Conservation (phyloP, 345 rosid species). For the Citrus sp. region DNA sequence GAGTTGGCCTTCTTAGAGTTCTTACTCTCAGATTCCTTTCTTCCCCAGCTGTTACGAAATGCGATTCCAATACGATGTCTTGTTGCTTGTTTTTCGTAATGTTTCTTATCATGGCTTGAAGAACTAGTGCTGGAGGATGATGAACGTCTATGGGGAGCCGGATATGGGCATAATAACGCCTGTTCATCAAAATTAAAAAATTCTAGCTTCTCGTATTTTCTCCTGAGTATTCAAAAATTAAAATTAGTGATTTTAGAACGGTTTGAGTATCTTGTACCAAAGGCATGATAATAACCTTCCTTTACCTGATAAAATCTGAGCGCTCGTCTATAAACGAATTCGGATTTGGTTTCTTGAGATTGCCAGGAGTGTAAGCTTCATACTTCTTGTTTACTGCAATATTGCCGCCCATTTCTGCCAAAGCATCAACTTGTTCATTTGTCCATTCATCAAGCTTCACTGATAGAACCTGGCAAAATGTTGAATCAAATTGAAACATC, state of each 20-base stretch:
- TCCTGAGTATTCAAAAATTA: slow-evolving; percentile 44
- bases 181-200: slow-evolving; percentile 45
- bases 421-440: slow-evolving; percentile 72
- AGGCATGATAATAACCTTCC: neutral
- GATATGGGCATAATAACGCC: slow-evolving; percentile 34
- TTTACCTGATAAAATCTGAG: slow-evolving; percentile 72
- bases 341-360: slow-evolving; percentile 62
- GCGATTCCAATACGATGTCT: slow-evolving; percentile 71
- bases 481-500: slow-evolving; percentile 13
- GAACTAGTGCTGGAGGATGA: slow-evolving; percentile 37
- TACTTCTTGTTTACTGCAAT: slow-evolving; percentile 56
- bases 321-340: slow-evolving; percentile 82
- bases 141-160: slow-evolving; percentile 24
- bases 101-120: slow-evolving; percentile 37
- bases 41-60: slow-evolving; percentile 90
- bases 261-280: neutral
- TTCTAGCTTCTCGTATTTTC: slow-evolving; percentile 76
- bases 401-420: slow-evolving; percentile 77
- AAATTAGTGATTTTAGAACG: slow-evolving; percentile 4
- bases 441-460: slow-evolving; percentile 96
- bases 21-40: slow-evolving; percentile 64
- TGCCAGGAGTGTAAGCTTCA: slow-evolving; percentile 70
- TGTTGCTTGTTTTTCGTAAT: slow-evolving; percentile 47
- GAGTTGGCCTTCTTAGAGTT: slow-evolving; percentile 63
- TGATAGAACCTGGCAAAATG: slow-evolving; percentile 65